Percentiles rank a stretch among this genome's conserved stretches.
Conservation (phyloP, 78 protist genomes). For the Emiliania huxleyi region DNA sequence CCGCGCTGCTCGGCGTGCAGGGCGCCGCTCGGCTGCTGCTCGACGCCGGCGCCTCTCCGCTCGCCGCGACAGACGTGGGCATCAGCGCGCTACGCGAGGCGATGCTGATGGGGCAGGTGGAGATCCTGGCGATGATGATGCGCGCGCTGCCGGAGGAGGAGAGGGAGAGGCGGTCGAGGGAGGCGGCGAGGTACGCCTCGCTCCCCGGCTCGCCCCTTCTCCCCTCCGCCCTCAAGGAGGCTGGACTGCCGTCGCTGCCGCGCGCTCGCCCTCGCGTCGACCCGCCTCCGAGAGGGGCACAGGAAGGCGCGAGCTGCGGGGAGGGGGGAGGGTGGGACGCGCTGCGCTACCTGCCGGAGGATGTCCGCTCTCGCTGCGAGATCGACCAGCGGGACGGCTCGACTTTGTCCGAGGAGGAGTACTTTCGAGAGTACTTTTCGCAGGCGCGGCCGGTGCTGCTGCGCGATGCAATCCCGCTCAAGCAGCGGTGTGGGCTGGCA, state of each 20-base stretch:
- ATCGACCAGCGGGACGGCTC: background rate
- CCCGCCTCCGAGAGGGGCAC: background rate
- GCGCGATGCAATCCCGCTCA: background rate
- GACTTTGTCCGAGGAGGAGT: background rate
- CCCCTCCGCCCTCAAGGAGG: background rate
- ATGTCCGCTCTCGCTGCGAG: background rate
- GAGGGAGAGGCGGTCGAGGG: background rate
- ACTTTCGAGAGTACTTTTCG: background rate
- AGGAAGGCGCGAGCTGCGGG: background rate
- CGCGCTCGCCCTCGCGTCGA: background rate
- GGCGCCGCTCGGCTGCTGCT: background rate
- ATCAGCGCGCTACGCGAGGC: background rate
- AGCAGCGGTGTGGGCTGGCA: background rate
- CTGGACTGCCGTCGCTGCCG: background rate
- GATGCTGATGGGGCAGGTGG: background rate
- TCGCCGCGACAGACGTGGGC: background rate
- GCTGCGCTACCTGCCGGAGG: background rate
- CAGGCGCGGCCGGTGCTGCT: background rate
- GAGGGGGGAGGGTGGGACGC: constrained; percentile 4
- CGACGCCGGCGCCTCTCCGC: background rate
- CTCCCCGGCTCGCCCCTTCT: background rate
- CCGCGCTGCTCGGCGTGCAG: background rate
- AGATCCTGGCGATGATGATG: background rate
- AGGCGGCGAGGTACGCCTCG: background rate
- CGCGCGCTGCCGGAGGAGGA: background rate